These are phyloP conservation scores for Phalaenopsis equestris DNA, from an alignment of 106 monocot species.

Conservation along the genomic window DNA sequence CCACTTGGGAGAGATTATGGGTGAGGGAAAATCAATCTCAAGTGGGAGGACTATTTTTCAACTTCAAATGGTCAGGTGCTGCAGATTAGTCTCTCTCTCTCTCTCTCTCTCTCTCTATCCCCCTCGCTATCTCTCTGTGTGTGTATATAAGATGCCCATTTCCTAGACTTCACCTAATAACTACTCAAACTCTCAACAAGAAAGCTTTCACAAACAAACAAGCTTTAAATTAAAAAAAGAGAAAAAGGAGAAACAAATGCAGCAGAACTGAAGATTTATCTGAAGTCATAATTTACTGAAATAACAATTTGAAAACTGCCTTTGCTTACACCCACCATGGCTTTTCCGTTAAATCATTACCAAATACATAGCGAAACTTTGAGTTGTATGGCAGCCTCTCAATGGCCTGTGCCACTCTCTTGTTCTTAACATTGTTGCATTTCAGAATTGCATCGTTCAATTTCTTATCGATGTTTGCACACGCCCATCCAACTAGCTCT, in stretches of 20 bases:
- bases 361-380: conserved; percentile 53
- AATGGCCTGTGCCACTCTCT: conserved; percentile 45
- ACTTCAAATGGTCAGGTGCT: too few relatives aligned
- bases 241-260: background rate
- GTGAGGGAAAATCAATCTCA: too few relatives aligned
- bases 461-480: conserved; percentile 37
- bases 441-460: conserved; percentile 33
- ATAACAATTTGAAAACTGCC: background rate
- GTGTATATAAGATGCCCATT: too few relatives aligned
- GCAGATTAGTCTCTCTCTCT: too few relatives aligned
- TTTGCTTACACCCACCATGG: conserved; percentile 17
- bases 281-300: background rate
- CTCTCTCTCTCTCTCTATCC: too few relatives aligned
- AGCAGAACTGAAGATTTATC: background rate
- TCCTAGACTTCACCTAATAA: too few relatives aligned
- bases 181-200: too few relatives aligned
- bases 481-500: conserved; percentile 48
- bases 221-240: background rate
- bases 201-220: too few relatives aligned
- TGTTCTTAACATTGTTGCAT: conserved; percentile 29
- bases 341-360: conserved; percentile 35
- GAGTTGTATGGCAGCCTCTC: conserved; percentile 68
- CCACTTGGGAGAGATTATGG: too few relatives aligned
- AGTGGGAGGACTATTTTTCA: too few relatives aligned
- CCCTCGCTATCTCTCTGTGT: too few relatives aligned